Percentiles rank a stretch among this genome's conserved stretches.
These are phyloP conservation scores for Aschersonia sp. DNA, from an alignment of 2,329 filamentous ascomycete species.

Conservation along the genomic window DNA sequence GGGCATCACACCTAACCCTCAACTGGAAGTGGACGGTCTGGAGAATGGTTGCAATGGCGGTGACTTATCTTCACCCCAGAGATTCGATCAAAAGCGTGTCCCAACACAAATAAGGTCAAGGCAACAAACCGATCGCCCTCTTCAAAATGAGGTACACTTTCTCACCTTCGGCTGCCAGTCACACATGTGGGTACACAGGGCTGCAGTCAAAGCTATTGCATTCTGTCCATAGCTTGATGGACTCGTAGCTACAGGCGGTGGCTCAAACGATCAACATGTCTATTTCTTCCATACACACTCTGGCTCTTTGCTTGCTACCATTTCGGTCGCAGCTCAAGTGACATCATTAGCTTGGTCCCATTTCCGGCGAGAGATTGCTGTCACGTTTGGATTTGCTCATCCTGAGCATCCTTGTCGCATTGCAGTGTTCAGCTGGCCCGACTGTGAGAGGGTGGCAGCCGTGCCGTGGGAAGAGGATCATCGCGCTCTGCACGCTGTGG, in stretches of 20 bases:
- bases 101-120: no score
- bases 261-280: slow-evolving; percentile 87
- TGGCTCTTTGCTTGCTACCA: slow-evolving; percentile 73
- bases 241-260: slow-evolving; percentile 79
- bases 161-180: slow-evolving; percentile 39
- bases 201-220: slow-evolving; percentile 90
- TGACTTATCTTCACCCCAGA: no score
- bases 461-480: slow-evolving; percentile 73
- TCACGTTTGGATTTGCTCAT: slow-evolving; percentile 86
- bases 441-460: slow-evolving; percentile 70
- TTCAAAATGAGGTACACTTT: no score
- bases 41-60: no score
- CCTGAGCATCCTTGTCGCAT: slow-evolving; percentile 82
- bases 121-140: no score
- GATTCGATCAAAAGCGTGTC: no score
- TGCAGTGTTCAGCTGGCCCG: slow-evolving; percentile 89
- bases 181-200: slow-evolving; percentile 64
- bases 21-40: no score
- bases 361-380: slow-evolving; percentile 73
- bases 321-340: slow-evolving; percentile 85
- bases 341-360: slow-evolving; percentile 85
- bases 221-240: slow-evolving; percentile 91
- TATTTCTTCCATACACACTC: slow-evolving; percentile 87
- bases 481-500: slow-evolving; percentile 74
- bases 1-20: background rate